A percentile compares a stretch with the other conserved stretches of the same genome.
These are phyloP conservation scores for Didymella exigua DNA, from an alignment of 2,329 filamentous ascomycete genomes.

Conservation along the genomic window DNA sequence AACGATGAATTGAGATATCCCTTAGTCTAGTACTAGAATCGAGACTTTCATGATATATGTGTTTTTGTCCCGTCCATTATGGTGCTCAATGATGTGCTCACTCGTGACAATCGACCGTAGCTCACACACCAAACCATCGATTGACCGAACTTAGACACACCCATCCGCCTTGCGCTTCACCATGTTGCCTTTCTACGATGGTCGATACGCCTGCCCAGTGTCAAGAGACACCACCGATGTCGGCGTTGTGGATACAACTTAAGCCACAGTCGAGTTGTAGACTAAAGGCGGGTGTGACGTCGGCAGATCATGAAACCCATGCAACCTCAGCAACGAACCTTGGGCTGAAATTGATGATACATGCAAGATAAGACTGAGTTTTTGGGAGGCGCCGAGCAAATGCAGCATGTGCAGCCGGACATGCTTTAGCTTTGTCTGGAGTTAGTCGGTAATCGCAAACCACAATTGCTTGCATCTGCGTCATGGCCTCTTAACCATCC, in stretches of 20 bases:
- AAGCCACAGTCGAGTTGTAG: neutral
- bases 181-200: neutral
- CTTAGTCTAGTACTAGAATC: conserved; percentile 9
- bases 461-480: conserved; percentile 17
- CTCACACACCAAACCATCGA: too few species aligned
- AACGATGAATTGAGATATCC: conserved; percentile 16
- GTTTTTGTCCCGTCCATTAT: neutral
- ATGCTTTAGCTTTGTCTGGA: conserved; percentile 13
- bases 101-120: neutral
- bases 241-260: neutral
- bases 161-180: neutral
- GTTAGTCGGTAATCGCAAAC: conserved; percentile 17
- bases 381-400: neutral
- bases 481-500: conserved; percentile 22
- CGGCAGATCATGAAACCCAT: neutral
- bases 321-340: neutral
- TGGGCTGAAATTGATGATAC: neutral
- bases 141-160: neutral
- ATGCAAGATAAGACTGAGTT: too few species aligned
- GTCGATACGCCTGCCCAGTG: neutral
- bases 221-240: neutral
- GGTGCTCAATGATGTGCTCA: conserved; percentile 11
- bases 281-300: conserved; percentile 7
- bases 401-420: conserved; percentile 10
- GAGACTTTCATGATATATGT: conserved; percentile 3